Percentiles rank a stretch among this genome's conserved stretches.
phyloP scores from a whole-genome alignment of 2,329 filamentous ascomycete genomes.

The Trichophyton benhamiae region DNA sequence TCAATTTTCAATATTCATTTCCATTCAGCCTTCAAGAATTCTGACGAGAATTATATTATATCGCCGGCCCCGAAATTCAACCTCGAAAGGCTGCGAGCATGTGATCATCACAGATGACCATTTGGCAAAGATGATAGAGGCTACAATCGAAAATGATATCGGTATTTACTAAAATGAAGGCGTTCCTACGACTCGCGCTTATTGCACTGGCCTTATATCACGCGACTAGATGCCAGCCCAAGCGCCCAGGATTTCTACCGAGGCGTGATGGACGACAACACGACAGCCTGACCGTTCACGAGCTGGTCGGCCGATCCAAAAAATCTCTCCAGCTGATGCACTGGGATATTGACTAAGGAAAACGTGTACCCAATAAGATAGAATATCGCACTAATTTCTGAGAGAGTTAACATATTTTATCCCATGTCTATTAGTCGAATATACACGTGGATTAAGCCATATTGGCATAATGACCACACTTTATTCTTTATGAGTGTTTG shows the following conservation, averaged over 20 bases:
- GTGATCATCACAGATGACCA: background rate
- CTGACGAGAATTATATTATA: background rate
- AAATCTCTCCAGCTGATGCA: background rate
- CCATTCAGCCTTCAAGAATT: background rate
- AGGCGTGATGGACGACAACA: background rate
- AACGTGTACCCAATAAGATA: background rate
- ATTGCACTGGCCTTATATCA: background rate
- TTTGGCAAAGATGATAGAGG: background rate
- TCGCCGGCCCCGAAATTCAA: background rate
- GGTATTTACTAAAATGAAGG: background rate
- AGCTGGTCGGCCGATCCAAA: background rate
- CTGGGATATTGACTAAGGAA: background rate
- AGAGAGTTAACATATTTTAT: background rate
- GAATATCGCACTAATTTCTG: background rate
- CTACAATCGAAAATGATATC: background rate
- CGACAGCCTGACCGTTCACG: background rate
- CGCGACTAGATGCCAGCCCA: background rate
- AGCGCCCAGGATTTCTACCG: background rate
- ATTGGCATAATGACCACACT: background rate
- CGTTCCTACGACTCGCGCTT: background rate
- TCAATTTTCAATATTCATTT: background rate
- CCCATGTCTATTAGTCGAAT: background rate
- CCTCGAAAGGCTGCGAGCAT: background rate
- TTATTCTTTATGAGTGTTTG: background rate
- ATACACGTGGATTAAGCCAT: background rate